A percentile compares a stretch with the other conserved stretches of the same genome.
These are phyloP conservation scores for Lycium ferocissimum DNA, from an alignment of 257 asterid genomes.

Conservation along the genomic window DNA sequence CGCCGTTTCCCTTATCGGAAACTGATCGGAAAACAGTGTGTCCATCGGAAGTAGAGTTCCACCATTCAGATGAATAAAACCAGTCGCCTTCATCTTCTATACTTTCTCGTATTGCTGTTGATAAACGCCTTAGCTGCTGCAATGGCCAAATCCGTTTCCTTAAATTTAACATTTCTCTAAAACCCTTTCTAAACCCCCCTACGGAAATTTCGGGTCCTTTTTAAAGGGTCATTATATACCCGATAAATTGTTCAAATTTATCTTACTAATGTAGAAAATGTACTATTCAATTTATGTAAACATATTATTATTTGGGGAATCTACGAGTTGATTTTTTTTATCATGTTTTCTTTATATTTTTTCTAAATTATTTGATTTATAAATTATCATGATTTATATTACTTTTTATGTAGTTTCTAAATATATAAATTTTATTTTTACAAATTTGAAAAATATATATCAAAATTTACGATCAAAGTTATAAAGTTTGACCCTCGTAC, in stretches of 20 bases:
- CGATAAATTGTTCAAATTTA: neutral
- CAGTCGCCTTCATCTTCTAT: slow-evolving; percentile 86
- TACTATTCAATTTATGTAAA: no score
- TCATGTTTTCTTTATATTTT: no score
- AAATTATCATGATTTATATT: no score
- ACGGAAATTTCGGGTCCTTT: neutral
- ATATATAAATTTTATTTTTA: no score
- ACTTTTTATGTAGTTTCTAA: no score
- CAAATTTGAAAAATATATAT: no score
- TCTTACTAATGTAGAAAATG: no score
- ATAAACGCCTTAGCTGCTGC: slow-evolving; percentile 55
- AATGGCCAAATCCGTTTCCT: slow-evolving; percentile 30
- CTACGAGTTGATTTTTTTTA: no score
- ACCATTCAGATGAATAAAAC: slow-evolving; percentile 83
- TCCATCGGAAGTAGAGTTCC: slow-evolving; percentile 46
- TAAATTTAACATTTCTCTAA: slow-evolving; percentile 39
- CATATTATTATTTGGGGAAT: no score
- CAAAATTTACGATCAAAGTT: no score
- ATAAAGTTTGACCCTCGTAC: no score
- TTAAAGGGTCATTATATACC: neutral
- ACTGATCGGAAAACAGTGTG: slow-evolving; percentile 60
- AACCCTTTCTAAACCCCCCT: slow-evolving; percentile 21
- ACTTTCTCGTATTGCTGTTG: slow-evolving; percentile 51
- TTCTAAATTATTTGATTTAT: no score
- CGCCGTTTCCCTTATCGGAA: slow-evolving; percentile 80